These are phyloP conservation scores for Alternaria consortialis DNA, from an alignment of 2,329 filamentous ascomycete genomes.

Conservation along the genomic window DNA sequence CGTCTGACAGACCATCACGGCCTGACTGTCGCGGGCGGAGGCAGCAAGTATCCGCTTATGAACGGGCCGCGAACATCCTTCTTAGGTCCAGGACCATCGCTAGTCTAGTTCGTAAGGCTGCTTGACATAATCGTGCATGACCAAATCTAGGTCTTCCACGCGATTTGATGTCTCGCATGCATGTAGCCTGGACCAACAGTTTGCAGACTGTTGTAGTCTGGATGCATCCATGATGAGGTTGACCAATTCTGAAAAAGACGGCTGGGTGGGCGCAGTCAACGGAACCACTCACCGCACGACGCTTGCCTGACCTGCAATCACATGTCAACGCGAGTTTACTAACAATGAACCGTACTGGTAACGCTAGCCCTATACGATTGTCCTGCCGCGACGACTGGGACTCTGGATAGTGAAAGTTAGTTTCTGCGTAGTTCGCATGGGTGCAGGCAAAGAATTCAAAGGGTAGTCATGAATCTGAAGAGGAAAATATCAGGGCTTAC, in stretches of 20 bases:
- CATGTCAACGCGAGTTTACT: background rate
- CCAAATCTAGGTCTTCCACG: background rate
- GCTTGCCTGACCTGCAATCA: background rate
- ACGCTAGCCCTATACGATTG: background rate
- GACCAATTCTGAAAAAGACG: background rate
- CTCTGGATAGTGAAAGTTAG: background rate
- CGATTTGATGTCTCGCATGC: conserved; percentile 11
- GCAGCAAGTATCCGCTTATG: conserved; percentile 28
- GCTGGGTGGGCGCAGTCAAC: background rate
- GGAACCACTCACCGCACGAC: background rate
- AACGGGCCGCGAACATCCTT: conserved; percentile 31
- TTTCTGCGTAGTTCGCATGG: background rate
- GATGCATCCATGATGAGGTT: background rate
- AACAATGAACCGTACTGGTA: background rate
- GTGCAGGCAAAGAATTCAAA: background rate
- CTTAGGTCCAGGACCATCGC: conserved; percentile 2
- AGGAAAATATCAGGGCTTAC: background rate
- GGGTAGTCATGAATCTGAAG: background rate
- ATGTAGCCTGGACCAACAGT: conserved; percentile 18
- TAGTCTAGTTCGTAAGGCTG: conserved; percentile 4
- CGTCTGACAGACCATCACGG: conserved; percentile 11
- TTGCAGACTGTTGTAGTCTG: conserved; percentile 4
- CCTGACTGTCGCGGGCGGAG: conserved; percentile 12
- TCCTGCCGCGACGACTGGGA: background rate
- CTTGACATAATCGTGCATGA: conserved; percentile 20